Base-by-base conservation (phyloP, 1,284 basidiomycete species). In the Heliocybe sulcata region DNA sequence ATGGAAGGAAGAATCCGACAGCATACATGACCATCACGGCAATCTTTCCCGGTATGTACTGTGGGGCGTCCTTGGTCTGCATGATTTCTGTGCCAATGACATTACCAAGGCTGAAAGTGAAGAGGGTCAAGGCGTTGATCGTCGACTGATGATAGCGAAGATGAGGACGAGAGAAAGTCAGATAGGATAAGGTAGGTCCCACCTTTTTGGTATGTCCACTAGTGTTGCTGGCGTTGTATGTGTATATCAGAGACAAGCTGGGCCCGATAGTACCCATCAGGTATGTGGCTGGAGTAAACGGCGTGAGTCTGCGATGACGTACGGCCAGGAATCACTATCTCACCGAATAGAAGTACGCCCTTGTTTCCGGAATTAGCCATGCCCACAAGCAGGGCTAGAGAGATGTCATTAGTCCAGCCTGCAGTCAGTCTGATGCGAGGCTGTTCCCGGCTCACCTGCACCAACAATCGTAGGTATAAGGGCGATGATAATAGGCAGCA, bases 131-230 rank as follows among this genome's bases (percentile, higher is more conserved):
- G 0, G 80, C 78, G 59, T 86, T 85, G 56, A 85, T 72, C 1
- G 81, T 82, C 56, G 63, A 72, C 77, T 67, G 25, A 26, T 20
- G 45, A 47, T 25, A 31, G 33, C 10, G 16, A 52, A 12, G 19
- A 14, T 52, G 20, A 16, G 12, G 4, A 23, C 27, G 26, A 19
- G 20, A 12, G n/a, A 31, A 20, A 45, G 54, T 20, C 12, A 23
- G 14, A 6, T 22, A n/a, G 51, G 22, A 50, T 55, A 58, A 31
- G 4, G 29, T n/a, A 31, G 12, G 6, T 31, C 12, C 6, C 23
- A 71, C 73, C 70, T 87, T 87, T 72, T 87, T 87, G 1, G 83
- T 87, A 53, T 83, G 80, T 1, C 83, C 85, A 45, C 77, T 77
- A 0, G 80, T 85, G 62, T 87, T 86, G 51, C 79, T 80, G 1